Conservation (phyloP, 805 yeast species). For the Middelhovenomyces tepae region DNA sequence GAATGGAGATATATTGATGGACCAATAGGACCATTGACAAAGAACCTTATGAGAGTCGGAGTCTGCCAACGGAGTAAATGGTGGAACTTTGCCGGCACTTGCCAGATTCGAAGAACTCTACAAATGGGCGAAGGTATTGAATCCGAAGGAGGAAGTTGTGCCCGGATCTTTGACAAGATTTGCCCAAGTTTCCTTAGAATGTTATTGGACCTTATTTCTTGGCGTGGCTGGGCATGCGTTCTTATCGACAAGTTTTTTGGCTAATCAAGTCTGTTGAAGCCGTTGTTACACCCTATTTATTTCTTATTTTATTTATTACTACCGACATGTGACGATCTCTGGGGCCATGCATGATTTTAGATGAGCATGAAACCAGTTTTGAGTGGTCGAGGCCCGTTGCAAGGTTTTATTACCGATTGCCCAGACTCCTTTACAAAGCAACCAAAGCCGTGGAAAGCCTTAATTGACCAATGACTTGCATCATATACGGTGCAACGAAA, state of each 20-base stretch:
- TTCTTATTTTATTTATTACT: conserved; percentile 5
- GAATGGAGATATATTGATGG: conserved; percentile 91
- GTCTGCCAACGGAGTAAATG: conserved; percentile 83
- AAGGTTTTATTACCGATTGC: too few species aligned
- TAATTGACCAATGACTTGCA: too few species aligned
- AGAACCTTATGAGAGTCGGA: conserved; percentile 57
- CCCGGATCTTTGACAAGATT: conserved; percentile 47
- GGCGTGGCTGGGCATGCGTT: conserved; percentile 27
- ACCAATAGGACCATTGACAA: conserved; percentile 81
- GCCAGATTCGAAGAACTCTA: conserved; percentile 65
- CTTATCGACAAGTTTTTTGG: conserved; percentile 25
- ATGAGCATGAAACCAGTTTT: too few species aligned
- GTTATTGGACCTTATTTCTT: conserved; percentile 27
- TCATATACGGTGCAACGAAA: too few species aligned
- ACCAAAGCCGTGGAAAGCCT: too few species aligned
- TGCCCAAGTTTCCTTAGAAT: conserved; percentile 44
- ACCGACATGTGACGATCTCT: too few species aligned
- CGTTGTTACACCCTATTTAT: conserved; percentile 9
- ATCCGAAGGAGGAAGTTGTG: conserved; percentile 78
- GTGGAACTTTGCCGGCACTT: conserved; percentile 86
- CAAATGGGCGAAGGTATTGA: conserved; percentile 86
- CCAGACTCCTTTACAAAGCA: too few species aligned
- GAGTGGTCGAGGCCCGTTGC: too few species aligned
- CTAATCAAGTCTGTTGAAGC: conserved; percentile 15
- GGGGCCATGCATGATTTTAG: too few species aligned